Conservation (phyloP, 768 basidiomycete species). For the Fomitopsis serialis region DNA sequence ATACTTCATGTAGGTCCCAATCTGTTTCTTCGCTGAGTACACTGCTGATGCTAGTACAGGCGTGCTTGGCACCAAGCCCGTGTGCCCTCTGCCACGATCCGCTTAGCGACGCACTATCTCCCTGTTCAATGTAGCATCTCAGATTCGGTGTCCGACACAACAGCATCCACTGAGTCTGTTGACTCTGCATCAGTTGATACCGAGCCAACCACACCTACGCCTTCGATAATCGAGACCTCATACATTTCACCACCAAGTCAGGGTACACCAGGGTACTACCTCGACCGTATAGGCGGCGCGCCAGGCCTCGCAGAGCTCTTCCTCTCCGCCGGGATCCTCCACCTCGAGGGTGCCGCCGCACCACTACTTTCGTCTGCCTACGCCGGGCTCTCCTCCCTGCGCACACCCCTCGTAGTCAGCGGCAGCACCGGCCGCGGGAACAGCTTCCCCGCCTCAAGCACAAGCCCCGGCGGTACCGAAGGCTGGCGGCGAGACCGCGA, state of each 20-base stretch:
- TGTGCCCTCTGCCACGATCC: conserved; percentile 71
- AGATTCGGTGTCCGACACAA: conserved; percentile 1
- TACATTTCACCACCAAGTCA: conserved; percentile 24
- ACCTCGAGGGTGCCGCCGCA: conserved; percentile 76
- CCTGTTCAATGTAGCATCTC: conserved; percentile 41
- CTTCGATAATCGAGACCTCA: conserved; percentile 22
- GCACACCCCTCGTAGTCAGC: conserved; percentile 48
- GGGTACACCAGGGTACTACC: conserved; percentile 56
- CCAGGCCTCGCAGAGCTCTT: conserved; percentile 68
- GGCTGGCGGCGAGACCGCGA: conserved; percentile 75
- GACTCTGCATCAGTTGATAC: conserved; percentile 1
- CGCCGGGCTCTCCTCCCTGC: conserved; percentile 73
- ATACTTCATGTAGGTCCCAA: conserved; percentile 67
- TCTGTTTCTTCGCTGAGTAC: neutral
- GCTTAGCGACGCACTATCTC: conserved; percentile 69
- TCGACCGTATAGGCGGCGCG: conserved; percentile 63
- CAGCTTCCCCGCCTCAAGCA: conserved; percentile 1
- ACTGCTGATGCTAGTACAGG: conserved; percentile 29
- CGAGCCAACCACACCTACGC: conserved; percentile 8
- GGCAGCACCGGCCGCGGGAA: conserved; percentile 18
- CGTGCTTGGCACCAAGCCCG: conserved; percentile 81
- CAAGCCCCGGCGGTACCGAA: conserved; percentile 53
- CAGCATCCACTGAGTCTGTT: conserved; percentile 3
- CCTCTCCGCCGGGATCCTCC: conserved; percentile 71
- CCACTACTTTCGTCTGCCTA: conserved; percentile 68